A percentile compares a stretch with the other conserved stretches of the same genome.
These are phyloP conservation scores for Tremellales sp. DNA, from an alignment of 1,284 basidiomycete genomes.

Conservation along the genomic window DNA sequence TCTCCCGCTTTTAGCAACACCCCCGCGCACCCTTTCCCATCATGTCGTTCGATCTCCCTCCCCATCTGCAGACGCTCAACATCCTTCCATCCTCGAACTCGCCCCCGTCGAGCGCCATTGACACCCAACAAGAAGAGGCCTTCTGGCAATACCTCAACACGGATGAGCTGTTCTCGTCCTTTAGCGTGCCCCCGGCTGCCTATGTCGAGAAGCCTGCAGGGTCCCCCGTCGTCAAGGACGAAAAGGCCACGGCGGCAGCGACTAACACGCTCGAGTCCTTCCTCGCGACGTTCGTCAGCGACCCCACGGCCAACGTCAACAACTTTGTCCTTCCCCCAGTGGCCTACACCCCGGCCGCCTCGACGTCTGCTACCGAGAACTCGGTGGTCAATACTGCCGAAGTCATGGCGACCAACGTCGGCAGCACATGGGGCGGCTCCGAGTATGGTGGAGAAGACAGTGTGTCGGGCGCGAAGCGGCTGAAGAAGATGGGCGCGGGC, in stretches of 20 bases:
- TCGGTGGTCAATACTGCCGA: constrained; percentile 26
- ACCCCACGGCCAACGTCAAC: constrained; percentile 5
- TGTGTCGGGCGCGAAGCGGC: constrained; percentile 38
- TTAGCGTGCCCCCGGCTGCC: constrained; percentile 13
- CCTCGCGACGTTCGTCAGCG: constrained; percentile 37
- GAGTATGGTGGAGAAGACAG: constrained; percentile 16
- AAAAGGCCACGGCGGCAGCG: constrained; percentile 2
- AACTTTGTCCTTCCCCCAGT: constrained; percentile 25
- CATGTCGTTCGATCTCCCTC: constrained; percentile 34
- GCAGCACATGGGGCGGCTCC: neutral
- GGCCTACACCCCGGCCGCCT: constrained; percentile 15
- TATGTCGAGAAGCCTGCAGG: constrained; percentile 1
- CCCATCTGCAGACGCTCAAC: constrained; percentile 37
- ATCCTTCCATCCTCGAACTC: constrained; percentile 29
- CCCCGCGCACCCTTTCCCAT: constrained; percentile 6
- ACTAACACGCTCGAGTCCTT: constrained; percentile 41
- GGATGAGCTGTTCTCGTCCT: constrained; percentile 42
- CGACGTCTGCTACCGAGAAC: neutral
- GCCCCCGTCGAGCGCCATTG: constrained; percentile 32
- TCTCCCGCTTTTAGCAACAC: neutral
- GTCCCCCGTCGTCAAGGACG: constrained; percentile 5
- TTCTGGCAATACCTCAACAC: constrained; percentile 46
- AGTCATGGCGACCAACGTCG: constrained; percentile 13
- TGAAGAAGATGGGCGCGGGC: constrained; percentile 41
- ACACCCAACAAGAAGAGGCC: constrained; percentile 39